Base-by-base conservation (phyloP, 1,284 basidiomycete genomes). In the Marasmius oreades region DNA sequence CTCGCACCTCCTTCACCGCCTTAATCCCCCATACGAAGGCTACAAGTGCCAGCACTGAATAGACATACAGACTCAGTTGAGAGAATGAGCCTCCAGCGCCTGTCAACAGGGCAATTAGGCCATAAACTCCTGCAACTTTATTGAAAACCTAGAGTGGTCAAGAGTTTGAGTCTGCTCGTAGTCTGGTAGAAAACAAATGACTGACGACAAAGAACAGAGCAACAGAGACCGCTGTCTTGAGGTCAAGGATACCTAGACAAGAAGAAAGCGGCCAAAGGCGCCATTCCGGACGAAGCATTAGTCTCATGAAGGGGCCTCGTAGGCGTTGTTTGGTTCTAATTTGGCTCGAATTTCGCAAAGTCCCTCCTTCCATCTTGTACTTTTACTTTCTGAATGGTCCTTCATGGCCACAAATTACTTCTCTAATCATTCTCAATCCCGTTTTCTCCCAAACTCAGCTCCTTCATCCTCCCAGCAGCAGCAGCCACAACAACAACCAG, bases 91-190 rank as follows among this genome's bases (percentile, higher is more conserved):
- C 94, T 37, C 92, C 93, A 51, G 86, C 84, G 46, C 92, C 88
- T 1, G 87, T 90, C 62, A 96, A 77, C 61, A 96, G 81, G 14
- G 95, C 94, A 52, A 99, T 88, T 61, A 99, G 84, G 53, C 96
- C 96, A 70, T 98, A 99, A 16, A 98, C 84, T 56, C 96, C 96
- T 14, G 96, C 96, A 53, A 95, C 95, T 76, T 99, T 99, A 82
- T 99, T 98, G 64, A 99, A 82, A 53, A 97, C 78, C 92, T 94
- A 63, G 22, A 52, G 20, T 22, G 33, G 6, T 61, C 52, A 22
- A 62, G 33, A 58, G 22, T 45, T 62, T 20, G 58, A 26, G 28
- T 45, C n/a, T 12, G 45, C 34, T 56, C 44, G 45, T 36, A 14
- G 20, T 34, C 26, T 5, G 5, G 28, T 10, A 24, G 58, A 51